phyloP scores from a whole-genome alignment of 345 rosid genomes.

The Eucalyptus regnans region DNA sequence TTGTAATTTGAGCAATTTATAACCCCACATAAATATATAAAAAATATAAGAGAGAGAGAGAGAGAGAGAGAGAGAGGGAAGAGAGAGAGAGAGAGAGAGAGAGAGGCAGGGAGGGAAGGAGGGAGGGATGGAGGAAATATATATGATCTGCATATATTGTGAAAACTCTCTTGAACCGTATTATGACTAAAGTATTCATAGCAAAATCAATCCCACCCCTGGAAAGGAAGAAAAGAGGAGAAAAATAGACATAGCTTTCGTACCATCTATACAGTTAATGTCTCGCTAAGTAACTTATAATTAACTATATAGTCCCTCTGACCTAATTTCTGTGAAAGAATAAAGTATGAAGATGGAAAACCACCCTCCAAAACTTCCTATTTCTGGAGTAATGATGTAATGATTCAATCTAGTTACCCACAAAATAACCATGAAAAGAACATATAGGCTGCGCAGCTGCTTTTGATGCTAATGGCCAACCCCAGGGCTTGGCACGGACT shows the following conservation, averaged over 20 bases:
- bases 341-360: not conserved
- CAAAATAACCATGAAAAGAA: not conserved
- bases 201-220: not conserved
- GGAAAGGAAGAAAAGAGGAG: not conserved
- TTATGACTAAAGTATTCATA: not conserved
- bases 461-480: conserved; percentile 30
- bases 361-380: not conserved
- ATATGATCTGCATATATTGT: not conserved
- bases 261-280: not conserved
- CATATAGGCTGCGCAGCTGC: not conserved
- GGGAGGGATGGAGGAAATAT: not conserved
- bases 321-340: not conserved
- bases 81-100: not conserved
- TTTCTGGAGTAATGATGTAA: not conserved
- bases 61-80: not conserved
- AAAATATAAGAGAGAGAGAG: not conserved
- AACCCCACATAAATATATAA: not conserved
- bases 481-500: conserved; percentile 85
- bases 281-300: not conserved
- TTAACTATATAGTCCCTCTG: not conserved
- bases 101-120: not conserved
- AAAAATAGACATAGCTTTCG: not conserved
- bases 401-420: not conserved
- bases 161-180: not conserved
- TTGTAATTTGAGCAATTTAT: not conserved